Base-by-base conservation (phyloP, 768 basidiomycete genomes). In the Mycena venus region DNA sequence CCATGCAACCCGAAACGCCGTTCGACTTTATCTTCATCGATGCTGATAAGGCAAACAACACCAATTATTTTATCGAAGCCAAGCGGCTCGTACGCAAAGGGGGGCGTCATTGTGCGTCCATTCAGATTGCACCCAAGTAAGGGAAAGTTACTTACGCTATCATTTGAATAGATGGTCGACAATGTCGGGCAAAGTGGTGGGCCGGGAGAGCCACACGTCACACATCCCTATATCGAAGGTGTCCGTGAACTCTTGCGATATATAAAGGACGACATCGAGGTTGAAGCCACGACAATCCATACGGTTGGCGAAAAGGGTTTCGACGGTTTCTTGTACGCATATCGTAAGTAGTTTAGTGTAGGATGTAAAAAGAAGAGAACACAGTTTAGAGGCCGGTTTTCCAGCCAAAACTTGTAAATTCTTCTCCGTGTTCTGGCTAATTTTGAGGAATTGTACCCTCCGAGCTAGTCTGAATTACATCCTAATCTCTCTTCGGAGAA, bases 11-110 rank as follows among this genome's bases (percentile, higher is more conserved):
- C 90, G 9, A 85, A 86, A 21, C 80, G 82, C 11, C 88, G 86
- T 94, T 92, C 79, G 93, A 94, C 80, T 80, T 94, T n/a, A 85
- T 82, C 1, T 90, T 90, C 83, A 88, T 90, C 70, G 89, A 90
- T 80, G 89, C 89, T 15, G 87, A 90, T 81, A 90, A 89, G 78
- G 75, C 78, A 32, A 79, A 76, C 56, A 86, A 86, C 73, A 72
- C 82, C 14, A 80, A 82, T 19, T 89, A 89, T 77, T 87, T 86
- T 79, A 72, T 79, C 15, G 83, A 89, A 70, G 84, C 85, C 1
- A 84, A 89, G 71, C 83, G 88, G 47, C 79, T 90, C 36, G 80
- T 86, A 10, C 79, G 84, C 42, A 83, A n/a, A 83, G 64, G 87
- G 88, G 14, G 88, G 88, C 6, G 82, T 89, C 40, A 86, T 90